phyloP scores from a whole-genome alignment of 495 filamentous ascomycete genomes.

The Penicillium arizonense region DNA sequence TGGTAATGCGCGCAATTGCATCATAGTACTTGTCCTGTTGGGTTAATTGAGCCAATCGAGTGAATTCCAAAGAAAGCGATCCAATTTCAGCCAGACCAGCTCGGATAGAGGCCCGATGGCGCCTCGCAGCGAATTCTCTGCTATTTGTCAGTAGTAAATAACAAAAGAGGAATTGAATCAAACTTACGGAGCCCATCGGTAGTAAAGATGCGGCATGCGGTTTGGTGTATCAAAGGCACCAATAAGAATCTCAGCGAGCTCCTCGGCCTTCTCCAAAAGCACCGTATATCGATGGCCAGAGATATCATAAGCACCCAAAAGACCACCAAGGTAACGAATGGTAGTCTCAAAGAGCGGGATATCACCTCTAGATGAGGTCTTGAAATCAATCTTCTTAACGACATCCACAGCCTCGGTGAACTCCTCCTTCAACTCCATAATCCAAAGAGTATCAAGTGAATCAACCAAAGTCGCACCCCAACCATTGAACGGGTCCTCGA shows the following conservation, averaged over 20 bases:
- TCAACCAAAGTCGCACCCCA: conserved; percentile 97
- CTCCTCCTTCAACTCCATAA: conserved; percentile 87
- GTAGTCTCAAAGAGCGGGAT: conserved; percentile 86
- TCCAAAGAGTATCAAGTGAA: conserved; percentile 91
- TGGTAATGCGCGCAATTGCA: conserved; percentile 86
- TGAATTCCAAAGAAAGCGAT: conserved; percentile 92
- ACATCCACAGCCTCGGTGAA: conserved; percentile 82
- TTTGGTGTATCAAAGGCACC: conserved; percentile 96
- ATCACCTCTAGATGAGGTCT: conserved; percentile 58
- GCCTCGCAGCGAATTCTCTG: conserved; percentile 57
- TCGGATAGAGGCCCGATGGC: conserved; percentile 61
- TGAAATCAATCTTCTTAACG: conserved; percentile 86
- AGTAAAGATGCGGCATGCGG: conserved; percentile 87
- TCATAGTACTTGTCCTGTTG: conserved; percentile 89
- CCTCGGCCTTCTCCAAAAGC: conserved; percentile 81
- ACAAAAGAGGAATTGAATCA: not conserved
- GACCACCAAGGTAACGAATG: conserved; percentile 82
- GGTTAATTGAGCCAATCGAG: conserved; percentile 87
- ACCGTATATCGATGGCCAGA: conserved; percentile 63
- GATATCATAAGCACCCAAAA: conserved; percentile 82
- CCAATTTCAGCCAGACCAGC: conserved; percentile 83
- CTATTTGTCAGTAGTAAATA: conserved; percentile 4
- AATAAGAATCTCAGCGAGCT: conserved; percentile 86
- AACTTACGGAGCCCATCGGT: conserved; percentile 75
- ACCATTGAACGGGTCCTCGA: conserved; percentile 77